Evolutionary conservation across 2,329 filamentous ascomycete species (phyloP).

Genomic region (Fusarium penzigii): DNA sequence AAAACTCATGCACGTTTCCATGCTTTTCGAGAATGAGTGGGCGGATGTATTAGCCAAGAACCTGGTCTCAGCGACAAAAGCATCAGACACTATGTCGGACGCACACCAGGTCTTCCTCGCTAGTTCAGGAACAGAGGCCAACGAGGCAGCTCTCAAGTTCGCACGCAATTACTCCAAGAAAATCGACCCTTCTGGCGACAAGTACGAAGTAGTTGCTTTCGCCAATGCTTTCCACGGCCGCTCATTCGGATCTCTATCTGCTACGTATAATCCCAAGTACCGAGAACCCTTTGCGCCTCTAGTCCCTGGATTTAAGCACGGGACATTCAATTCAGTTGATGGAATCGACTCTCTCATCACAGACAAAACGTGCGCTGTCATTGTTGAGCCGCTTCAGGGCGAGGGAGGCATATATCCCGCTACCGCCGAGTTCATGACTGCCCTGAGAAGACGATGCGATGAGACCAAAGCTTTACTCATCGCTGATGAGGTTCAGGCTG

Average conservation of each 20-base stretch:
- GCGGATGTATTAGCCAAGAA: constrained; percentile 1
- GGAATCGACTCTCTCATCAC: constrained; percentile 4
- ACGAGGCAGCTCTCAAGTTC: constrained; percentile 6
- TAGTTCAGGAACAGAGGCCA: constrained; percentile 5
- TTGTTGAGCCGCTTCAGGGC: constrained; percentile 4
- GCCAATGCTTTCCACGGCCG: constrained; percentile 4
- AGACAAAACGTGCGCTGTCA: constrained; percentile 2
- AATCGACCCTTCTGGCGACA: constrained; percentile 1
- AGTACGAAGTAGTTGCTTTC: constrained; percentile 1
- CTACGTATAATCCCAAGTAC: constrained; percentile 5
- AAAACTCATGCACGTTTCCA: constrained; percentile 5
- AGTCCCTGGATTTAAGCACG: constrained; percentile 3
- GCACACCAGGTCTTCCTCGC: constrained; percentile 3
- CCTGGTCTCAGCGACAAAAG: constrained; percentile 1
- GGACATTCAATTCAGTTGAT: not conserved
- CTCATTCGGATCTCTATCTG: constrained; percentile 4
- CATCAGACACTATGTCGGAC: constrained; percentile 3
- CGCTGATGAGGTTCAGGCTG: constrained; percentile 1
- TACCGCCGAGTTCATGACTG: constrained; percentile 1
- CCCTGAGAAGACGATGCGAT: constrained; percentile 1
- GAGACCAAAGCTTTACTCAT: constrained; percentile 3
- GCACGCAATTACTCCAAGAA: constrained; percentile 2
- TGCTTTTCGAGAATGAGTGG: constrained; percentile 7
- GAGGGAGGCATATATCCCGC: constrained; percentile 5
- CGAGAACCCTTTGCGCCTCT: constrained; percentile 3